A percentile compares a stretch with the other conserved stretches of the same genome.
Conservation (phyloP, 768 basidiomycete genomes). For the Tulasnella sp. region DNA sequence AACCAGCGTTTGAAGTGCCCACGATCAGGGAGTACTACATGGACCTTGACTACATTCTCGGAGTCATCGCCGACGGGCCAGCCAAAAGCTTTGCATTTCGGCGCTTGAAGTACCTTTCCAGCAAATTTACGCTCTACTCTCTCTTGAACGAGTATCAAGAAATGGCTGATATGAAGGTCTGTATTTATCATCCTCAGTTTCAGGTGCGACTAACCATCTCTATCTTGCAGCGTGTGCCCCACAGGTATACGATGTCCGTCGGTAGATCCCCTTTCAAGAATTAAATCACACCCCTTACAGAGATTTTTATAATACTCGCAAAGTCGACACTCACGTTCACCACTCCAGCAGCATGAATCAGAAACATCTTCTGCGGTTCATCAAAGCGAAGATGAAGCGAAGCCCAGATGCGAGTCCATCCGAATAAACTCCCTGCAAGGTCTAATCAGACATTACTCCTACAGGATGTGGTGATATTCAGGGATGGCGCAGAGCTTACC, state of each 20-base stretch:
- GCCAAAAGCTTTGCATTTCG: constrained; percentile 94
- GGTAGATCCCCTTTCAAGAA: background rate
- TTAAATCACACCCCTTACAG: constrained; percentile 40
- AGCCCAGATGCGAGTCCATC: constrained; percentile 58
- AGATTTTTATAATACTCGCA: constrained; percentile 97
- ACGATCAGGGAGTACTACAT: constrained; percentile 91
- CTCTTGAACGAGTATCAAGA: constrained; percentile 93
- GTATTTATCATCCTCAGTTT: constrained; percentile 10
- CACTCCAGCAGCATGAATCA: constrained; percentile 99
- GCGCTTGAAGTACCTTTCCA: constrained; percentile 81
- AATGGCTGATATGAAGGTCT: constrained; percentile 91
- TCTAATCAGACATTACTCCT: background rate
- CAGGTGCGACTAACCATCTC: background rate
- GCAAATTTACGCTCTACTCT: constrained; percentile 91
- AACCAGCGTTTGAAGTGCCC: constrained; percentile 73
- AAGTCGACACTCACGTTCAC: constrained; percentile 98
- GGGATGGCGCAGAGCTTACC: constrained; percentile 84
- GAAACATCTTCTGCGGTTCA: constrained; percentile 95
- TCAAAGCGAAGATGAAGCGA: constrained; percentile 97
- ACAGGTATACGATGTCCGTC: constrained; percentile 51
- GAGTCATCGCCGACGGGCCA: constrained; percentile 90
- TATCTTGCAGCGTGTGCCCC: constrained; percentile 60
- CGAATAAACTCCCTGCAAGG: background rate
- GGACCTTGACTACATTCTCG: constrained; percentile 87
- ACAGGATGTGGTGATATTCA: constrained; percentile 92